Percentiles rank a stretch among this genome's conserved stretches.
These are phyloP conservation scores for Sporothrix brunneoviolacea DNA, from an alignment of 2,329 filamentous ascomycete species.

Conservation along the genomic window DNA sequence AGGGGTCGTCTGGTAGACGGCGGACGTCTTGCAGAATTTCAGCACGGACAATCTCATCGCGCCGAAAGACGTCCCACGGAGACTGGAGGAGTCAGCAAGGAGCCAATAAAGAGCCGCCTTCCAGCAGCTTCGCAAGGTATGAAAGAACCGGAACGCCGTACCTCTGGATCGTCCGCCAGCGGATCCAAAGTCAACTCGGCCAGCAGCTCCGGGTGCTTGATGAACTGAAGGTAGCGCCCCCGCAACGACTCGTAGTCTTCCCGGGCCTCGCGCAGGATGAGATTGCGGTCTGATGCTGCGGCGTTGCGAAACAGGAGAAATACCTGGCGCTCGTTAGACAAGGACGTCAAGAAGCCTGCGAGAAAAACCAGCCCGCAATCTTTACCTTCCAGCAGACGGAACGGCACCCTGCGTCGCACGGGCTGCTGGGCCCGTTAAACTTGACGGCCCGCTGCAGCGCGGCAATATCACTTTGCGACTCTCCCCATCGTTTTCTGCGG, in stretches of 20 bases:
- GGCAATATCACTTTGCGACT: constrained; percentile 52
- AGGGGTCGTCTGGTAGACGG: constrained; percentile 82
- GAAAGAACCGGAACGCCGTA: constrained; percentile 26
- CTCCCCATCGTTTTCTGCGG: constrained; percentile 59
- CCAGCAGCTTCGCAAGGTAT: no score
- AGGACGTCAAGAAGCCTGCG: neutral
- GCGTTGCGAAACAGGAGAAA: constrained; percentile 73
- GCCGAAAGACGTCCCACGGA: constrained; percentile 80
- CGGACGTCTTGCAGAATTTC: constrained; percentile 96
- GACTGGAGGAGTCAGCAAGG: constrained; percentile 49
- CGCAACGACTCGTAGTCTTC: constrained; percentile 66
- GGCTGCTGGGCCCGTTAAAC: constrained; percentile 50
- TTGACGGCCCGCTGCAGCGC: constrained; percentile 60
- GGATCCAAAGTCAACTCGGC: constrained; percentile 68
- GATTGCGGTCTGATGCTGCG: constrained; percentile 60
- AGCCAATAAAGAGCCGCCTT: neutral
- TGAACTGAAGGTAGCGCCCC: constrained; percentile 70
- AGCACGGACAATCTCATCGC: constrained; percentile 74
- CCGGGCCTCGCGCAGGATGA: constrained; percentile 60
- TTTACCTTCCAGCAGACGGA: constrained; percentile 88
- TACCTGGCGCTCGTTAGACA: constrained; percentile 41
- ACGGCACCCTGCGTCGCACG: constrained; percentile 66
- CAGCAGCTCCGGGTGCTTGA: constrained; percentile 77
- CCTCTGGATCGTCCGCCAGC: constrained; percentile 68
- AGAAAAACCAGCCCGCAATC: neutral